These are phyloP conservation scores for Rhododendron ovatum DNA, from an alignment of 148 eudicot species.

Conservation along the genomic window DNA sequence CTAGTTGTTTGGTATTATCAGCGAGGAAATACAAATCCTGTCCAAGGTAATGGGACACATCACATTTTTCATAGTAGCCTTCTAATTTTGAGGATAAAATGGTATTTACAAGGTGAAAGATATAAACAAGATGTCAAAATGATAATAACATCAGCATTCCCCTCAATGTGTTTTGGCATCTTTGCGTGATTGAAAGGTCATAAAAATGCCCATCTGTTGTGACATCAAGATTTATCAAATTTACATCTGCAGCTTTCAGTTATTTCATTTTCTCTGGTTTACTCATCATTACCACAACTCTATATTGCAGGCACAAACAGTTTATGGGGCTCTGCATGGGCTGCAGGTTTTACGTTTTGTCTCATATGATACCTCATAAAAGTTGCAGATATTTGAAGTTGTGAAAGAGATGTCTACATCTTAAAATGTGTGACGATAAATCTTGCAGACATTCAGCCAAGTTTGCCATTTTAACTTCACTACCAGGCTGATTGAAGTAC, in stretches of 20 bases:
- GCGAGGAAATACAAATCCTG: background rate
- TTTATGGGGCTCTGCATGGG: conserved; percentile 95
- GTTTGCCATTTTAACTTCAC: conserved; percentile 54
- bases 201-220: background rate
- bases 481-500: conserved; percentile 55
- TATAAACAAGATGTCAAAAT: background rate
- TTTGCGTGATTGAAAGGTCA: background rate
- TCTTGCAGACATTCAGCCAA: conserved; percentile 88
- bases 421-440: background rate
- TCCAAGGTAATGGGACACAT: background rate
- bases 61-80: background rate
- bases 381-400: conserved; percentile 8
- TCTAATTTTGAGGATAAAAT: background rate
- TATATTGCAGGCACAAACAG: conserved; percentile 72
- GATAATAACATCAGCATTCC: background rate
- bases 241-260: background rate
- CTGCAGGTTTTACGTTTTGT: conserved; percentile 52
- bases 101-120: background rate
- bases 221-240: background rate
- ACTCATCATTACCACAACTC: background rate
- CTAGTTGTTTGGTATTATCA: background rate
- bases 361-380: background rate
- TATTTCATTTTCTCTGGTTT: background rate
- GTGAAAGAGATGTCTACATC: background rate
- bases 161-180: background rate